These are phyloP conservation scores for Podospora fimiseda DNA, from an alignment of 495 filamentous ascomycete genomes.

Conservation along the genomic window DNA sequence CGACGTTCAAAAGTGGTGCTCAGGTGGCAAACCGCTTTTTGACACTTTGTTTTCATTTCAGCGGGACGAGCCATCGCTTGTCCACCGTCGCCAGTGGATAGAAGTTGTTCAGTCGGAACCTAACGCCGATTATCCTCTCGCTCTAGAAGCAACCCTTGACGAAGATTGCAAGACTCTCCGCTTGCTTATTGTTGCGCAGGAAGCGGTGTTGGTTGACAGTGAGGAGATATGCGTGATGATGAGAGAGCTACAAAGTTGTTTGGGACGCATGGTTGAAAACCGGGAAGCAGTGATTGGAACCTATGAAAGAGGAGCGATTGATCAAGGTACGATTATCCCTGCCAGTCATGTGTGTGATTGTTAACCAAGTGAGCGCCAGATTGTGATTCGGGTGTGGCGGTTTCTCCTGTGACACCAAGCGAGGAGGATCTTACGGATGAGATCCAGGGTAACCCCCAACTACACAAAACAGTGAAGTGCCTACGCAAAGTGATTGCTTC, in stretches of 20 bases:
- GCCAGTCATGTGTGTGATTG: not conserved
- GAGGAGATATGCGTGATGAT: slow-evolving; percentile 31
- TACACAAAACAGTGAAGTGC: no score
- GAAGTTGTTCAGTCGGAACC: slow-evolving; percentile 31
- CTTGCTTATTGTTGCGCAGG: slow-evolving; percentile 50
- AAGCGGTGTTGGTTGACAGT: slow-evolving; percentile 24
- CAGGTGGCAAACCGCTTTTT: slow-evolving; percentile 57
- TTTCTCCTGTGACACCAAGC: not conserved
- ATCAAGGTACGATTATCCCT: no score
- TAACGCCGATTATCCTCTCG: slow-evolving; percentile 62
- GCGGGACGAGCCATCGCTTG: no score
- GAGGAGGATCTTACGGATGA: no score
- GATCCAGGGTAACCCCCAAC: no score
- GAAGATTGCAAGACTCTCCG: slow-evolving; percentile 35
- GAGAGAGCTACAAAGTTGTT: slow-evolving; percentile 28
- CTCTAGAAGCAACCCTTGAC: slow-evolving; percentile 60
- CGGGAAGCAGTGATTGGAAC: not conserved
- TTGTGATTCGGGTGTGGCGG: not conserved
- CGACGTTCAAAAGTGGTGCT: slow-evolving; percentile 66
- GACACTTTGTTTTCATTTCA: slow-evolving; percentile 86
- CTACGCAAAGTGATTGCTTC: slow-evolving; percentile 54
- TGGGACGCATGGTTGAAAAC: slow-evolving; percentile 17
- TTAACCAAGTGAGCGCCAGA: not conserved
- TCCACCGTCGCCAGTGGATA: no score
- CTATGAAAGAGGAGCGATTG: no score